Percentiles rank a stretch among this genome's conserved stretches.
Conservation (phyloP, 331 rosid species). For the Spiraea crenata region DNA sequence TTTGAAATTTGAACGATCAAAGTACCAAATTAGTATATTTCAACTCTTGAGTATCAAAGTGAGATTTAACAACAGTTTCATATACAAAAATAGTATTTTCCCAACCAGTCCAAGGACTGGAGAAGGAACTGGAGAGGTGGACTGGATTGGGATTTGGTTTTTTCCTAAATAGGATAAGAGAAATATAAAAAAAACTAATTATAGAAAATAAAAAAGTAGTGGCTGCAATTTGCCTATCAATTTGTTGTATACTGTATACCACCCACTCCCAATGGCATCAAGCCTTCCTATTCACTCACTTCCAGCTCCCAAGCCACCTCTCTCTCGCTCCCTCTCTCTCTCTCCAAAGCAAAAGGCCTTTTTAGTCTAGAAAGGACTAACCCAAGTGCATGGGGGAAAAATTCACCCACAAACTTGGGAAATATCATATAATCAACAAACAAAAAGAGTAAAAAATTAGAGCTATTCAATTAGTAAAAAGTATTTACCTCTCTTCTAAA, state of each 20-base stretch:
- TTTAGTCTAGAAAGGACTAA: conserved; percentile 28
- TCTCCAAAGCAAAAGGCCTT: background rate
- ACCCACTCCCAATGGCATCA: conserved; percentile 24
- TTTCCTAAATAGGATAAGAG: conserved; percentile 36
- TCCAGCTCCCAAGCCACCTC: conserved; percentile 3
- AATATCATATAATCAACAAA: background rate
- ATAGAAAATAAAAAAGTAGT: conserved; percentile 39
- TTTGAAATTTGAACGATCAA: no score
- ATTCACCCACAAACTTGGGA: conserved; percentile 19
- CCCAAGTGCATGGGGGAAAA: conserved; percentile 16
- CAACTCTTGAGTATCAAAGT: no score
- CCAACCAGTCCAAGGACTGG: no score
- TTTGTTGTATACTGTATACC: conserved; percentile 37
- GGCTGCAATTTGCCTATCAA: conserved; percentile 59
- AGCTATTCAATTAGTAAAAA: no score
- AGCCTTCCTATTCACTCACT: conserved; percentile 39
- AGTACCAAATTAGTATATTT: no score
- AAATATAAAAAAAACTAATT: conserved; percentile 21
- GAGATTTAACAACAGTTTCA: no score
- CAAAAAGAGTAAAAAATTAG: conserved; percentile 4
- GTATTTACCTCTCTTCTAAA: no score
- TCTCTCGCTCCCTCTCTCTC: conserved; percentile 10
- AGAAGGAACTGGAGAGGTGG: conserved; percentile 35
- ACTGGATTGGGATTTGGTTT: conserved; percentile 36
- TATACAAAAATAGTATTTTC: no score